Conservation (phyloP, 2,329 filamentous ascomycete genomes). For the Davidsoniella eucalypti region DNA sequence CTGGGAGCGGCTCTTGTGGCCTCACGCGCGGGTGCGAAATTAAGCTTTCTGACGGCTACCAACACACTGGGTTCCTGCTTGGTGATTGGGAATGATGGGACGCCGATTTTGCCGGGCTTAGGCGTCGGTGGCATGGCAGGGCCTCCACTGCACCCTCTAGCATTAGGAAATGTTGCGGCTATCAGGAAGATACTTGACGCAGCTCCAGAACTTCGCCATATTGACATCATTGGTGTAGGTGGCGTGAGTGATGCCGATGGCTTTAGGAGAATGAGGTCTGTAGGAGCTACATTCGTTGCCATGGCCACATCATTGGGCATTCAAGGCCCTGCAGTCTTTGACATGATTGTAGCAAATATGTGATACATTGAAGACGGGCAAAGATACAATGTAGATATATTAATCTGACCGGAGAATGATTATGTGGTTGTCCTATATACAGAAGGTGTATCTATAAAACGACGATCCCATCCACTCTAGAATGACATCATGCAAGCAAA, state of each 20-base stretch:
- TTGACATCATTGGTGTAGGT: constrained; percentile 54
- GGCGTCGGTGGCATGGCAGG: constrained; percentile 60
- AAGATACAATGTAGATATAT: neutral
- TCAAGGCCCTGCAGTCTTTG: constrained; percentile 45
- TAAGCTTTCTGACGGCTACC: constrained; percentile 56
- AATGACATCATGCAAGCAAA: no score
- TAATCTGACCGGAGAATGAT: no score
- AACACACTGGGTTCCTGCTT: constrained; percentile 58
- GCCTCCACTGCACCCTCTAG: constrained; percentile 53
- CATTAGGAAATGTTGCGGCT: constrained; percentile 58
- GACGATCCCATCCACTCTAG: no score
- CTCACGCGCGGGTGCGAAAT: constrained; percentile 14
- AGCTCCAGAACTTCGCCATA: constrained; percentile 28
- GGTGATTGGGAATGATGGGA: constrained; percentile 26
- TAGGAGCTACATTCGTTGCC: constrained; percentile 49
- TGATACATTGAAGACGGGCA: neutral
- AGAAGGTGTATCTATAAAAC: no score
- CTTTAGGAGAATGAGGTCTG: constrained; percentile 47
- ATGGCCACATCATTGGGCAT: constrained; percentile 54
- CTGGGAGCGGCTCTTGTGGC: constrained; percentile 34
- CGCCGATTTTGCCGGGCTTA: constrained; percentile 27
- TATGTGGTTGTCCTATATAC: no score
- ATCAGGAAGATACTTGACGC: constrained; percentile 43
- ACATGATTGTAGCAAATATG: constrained; percentile 29
- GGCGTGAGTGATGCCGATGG: constrained; percentile 50